These are phyloP conservation scores for Xylariaceae sp. DNA, from an alignment of 2,329 filamentous ascomycete species.

Conservation along the genomic window DNA sequence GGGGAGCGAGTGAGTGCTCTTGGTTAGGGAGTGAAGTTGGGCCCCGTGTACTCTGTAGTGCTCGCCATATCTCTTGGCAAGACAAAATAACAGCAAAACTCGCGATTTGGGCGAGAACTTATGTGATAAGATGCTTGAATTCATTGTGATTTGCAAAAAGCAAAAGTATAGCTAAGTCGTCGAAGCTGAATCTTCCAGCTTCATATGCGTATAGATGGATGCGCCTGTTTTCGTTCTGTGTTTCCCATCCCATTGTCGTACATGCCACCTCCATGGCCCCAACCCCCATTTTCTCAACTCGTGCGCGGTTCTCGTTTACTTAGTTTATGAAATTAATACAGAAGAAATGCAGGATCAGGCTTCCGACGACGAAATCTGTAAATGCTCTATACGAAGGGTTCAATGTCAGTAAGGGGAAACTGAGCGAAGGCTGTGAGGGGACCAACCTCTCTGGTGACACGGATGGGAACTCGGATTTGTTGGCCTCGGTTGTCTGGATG, in stretches of 20 bases:
- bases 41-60: background rate
- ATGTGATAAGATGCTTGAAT: background rate
- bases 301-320: slow-evolving; percentile 22
- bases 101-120: slow-evolving; percentile 2
- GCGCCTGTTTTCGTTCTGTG: too few relatives aligned
- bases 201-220: background rate
- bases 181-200: background rate
- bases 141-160: slow-evolving; percentile 1
- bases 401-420: background rate
- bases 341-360: slow-evolving; percentile 95
- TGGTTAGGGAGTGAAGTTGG: background rate
- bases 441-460: slow-evolving; percentile 75
- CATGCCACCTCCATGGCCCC: background rate
- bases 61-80: slow-evolving; percentile 1
- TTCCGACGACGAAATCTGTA: slow-evolving; percentile 92
- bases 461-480: slow-evolving; percentile 69
- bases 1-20: slow-evolving; percentile 11
- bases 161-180: slow-evolving; percentile 4
- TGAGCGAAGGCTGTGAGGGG: background rate
- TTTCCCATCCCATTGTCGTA: background rate
- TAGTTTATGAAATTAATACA: slow-evolving; percentile 99
- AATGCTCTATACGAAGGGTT: slow-evolving; percentile 62
- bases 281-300: slow-evolving; percentile 8
- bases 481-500: slow-evolving; percentile 84
- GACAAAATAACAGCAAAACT: background rate